These are phyloP conservation scores for Botrytis elliptica DNA, from an alignment of 2,329 filamentous ascomycete genomes.

Conservation along the genomic window DNA sequence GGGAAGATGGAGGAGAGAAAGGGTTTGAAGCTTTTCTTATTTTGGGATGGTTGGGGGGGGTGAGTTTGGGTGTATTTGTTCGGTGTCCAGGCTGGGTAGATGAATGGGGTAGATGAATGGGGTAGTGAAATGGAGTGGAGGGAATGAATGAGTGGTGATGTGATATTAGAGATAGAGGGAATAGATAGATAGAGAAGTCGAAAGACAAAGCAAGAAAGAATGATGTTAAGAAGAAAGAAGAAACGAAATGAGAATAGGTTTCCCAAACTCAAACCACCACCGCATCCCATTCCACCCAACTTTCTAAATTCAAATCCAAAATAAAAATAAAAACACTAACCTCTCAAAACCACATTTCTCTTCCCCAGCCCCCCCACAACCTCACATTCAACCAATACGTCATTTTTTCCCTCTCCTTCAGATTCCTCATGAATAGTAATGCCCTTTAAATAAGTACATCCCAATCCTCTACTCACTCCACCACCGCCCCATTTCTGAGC, in stretches of 20 bases:
- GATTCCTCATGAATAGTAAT: not conserved
- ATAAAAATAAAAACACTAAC: not conserved
- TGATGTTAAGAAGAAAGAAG: too few species aligned
- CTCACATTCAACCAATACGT: not conserved
- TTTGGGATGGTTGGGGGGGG: not conserved
- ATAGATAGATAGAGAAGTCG: not conserved
- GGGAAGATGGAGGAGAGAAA: not conserved
- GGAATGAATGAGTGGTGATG: not conserved
- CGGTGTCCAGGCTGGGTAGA: too few species aligned
- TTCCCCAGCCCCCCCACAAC: not conserved
- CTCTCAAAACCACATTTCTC: slow-evolving; percentile 14
- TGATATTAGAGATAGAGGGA: not conserved
- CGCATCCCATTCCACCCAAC: not conserved
- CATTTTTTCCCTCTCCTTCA: not conserved
- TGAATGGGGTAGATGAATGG: too few species aligned
- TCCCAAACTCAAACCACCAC: not conserved
- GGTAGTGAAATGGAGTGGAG: too few species aligned
- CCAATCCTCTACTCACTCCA: not conserved
- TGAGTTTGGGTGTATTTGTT: not conserved
- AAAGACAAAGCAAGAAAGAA: too few species aligned
- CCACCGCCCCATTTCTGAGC: not conserved
- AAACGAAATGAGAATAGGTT: too few species aligned
- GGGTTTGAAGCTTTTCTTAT: too few species aligned
- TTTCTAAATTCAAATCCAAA: too few species aligned
- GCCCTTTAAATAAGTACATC: not conserved